Evolutionary conservation across 2,329 filamentous ascomycete genomes (phyloP), one percentile per base, ranked within the genome.

Genomic region (Cytospora leucostoma): DNA sequence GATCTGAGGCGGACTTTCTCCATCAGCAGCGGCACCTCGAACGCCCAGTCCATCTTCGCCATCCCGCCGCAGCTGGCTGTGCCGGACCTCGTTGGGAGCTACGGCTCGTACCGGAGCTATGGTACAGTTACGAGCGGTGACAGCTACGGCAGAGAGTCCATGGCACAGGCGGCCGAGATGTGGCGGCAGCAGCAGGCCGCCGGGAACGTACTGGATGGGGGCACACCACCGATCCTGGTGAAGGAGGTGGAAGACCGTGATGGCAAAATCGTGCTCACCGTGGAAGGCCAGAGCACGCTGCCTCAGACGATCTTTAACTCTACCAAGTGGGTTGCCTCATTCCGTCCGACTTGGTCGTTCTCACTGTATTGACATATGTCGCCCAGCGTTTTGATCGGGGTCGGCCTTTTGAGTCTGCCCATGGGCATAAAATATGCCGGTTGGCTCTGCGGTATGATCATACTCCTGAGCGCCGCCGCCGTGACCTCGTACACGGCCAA

Each of bases 291-390:
- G 78, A 96, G 92, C n/a, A 99, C 94, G 1, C 82, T 98, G 17
- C 93, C 93, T 0, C 94, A 98, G 78, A 98, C 94, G 7, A 85
- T 97, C 66, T 96, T 98, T 81, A 99, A 99, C 77, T 96, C 92
- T 3, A 94, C 94, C 73, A 97, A 97, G 78, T 80, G 68, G 65
- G 76, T 7, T 2, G 1, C 8, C 35, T 32, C 11, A 32, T 67
- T 5, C 35, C 17, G 38, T 6, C 33, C 35, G 62, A 32, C 35
- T 27, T 27, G 8, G 11, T 34, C 21, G 2, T 40, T 49, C 6
- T 33, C 4, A 11, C 21, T 10, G 4, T 7, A 59, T 63, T 67
- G 44, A 68, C 67, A 63, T 17, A 6, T 53, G 11, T 32, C 7
- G 15, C 12, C 60, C 34, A 84, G 82, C 67, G 92, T 96, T 57